Evolutionary conservation across 2,329 filamentous ascomycete species (phyloP).

Genomic region (Chaetomiaceae sp.): DNA sequence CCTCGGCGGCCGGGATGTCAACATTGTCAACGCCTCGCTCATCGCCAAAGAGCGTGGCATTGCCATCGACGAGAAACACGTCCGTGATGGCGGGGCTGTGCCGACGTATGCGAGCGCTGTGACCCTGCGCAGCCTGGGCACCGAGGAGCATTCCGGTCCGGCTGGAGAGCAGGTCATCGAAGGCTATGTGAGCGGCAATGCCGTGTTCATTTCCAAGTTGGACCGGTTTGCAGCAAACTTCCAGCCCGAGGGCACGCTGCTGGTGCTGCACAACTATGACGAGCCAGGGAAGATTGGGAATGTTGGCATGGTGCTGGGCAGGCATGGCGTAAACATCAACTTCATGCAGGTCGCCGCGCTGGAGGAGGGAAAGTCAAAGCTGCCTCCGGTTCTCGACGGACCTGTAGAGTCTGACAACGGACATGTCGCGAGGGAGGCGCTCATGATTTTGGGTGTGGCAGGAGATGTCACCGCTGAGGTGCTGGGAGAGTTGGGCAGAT

Average conservation of each 20-base stretch:
- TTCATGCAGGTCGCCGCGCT: constrained; percentile 69
- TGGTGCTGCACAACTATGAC: constrained; percentile 79
- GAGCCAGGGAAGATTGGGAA: constrained; percentile 76
- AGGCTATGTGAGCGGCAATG: constrained; percentile 60
- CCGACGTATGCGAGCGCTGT: constrained; percentile 64
- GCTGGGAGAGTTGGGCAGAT: constrained; percentile 40
- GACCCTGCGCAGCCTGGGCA: constrained; percentile 47
- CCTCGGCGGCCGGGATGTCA: constrained; percentile 61
- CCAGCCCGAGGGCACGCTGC: constrained; percentile 62
- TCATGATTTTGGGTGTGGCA: constrained; percentile 77
- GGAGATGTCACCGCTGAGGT: constrained; percentile 54
- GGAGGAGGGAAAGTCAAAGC: constrained; percentile 31
- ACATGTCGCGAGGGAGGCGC: constrained; percentile 54
- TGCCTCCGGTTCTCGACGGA: constrained; percentile 20
- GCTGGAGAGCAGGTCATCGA: constrained; percentile 46
- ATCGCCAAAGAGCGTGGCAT: constrained; percentile 73
- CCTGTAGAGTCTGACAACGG: constrained; percentile 22
- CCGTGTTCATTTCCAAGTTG: constrained; percentile 64
- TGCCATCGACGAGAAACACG: constrained; percentile 66
- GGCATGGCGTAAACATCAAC: constrained; percentile 67
- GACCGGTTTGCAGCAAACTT: constrained; percentile 71
- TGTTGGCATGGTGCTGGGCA: constrained; percentile 65
- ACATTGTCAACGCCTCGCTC: constrained; percentile 75
- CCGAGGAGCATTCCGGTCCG: constrained; percentile 9
- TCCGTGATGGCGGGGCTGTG: constrained; percentile 53